phyloP scores from a whole-genome alignment of 805 yeast species.

The Yarrowia alimentaria region DNA sequence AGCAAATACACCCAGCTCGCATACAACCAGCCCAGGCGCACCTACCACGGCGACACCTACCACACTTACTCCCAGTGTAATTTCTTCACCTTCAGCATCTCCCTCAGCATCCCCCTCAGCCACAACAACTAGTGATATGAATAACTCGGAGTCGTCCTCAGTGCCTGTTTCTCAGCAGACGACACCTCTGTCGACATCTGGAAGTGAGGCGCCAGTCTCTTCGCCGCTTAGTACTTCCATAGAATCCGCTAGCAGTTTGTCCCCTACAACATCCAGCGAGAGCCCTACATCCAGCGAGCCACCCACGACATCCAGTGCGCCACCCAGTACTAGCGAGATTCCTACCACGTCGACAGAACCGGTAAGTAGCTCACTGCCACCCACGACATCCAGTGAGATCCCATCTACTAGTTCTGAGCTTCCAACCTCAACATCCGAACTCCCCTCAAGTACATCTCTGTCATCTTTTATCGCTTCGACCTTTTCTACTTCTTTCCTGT shows the following conservation, averaged over 20 bases:
- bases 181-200: too few relatives aligned
- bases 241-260: background rate
- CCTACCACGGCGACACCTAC: too few relatives aligned
- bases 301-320: background rate
- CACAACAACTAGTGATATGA: too few relatives aligned
- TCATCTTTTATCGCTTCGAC: constrained; percentile 14
- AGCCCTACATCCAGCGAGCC: background rate
- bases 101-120: too few relatives aligned
- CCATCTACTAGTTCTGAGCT: background rate
- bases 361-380: too few relatives aligned
- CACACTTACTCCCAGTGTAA: too few relatives aligned
- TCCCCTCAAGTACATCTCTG: background rate
- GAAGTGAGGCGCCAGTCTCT: too few relatives aligned
- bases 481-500: constrained; percentile 2
- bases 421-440: background rate
- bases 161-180: too few relatives aligned
- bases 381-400: background rate
- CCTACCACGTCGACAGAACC: background rate
- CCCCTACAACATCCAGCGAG: background rate
- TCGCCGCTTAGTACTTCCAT: background rate
- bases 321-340: background rate
- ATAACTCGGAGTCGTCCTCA: too few relatives aligned
- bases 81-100: too few relatives aligned
- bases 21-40: too few relatives aligned
- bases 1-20: too few relatives aligned